Evolutionary conservation across 805 yeast genomes (phyloP).

Genomic region (Zygotorulaspora florentina): DNA sequence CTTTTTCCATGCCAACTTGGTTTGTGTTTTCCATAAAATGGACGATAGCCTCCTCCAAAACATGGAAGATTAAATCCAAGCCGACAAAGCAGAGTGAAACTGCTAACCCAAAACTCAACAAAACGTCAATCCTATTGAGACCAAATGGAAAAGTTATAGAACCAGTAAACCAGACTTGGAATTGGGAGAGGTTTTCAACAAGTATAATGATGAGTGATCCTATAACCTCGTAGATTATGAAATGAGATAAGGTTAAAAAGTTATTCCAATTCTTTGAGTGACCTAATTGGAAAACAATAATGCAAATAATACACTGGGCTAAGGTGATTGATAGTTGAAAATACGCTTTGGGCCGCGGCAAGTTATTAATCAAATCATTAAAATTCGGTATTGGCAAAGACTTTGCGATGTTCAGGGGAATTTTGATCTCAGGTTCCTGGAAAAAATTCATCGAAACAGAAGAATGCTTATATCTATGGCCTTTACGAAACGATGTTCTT

Average conservation of each 20-base stretch:
- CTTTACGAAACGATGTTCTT: slow-evolving; percentile 73
- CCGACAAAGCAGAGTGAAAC: slow-evolving; percentile 88
- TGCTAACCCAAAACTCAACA: slow-evolving; percentile 81
- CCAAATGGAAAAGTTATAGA: slow-evolving; percentile 90
- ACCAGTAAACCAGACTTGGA: slow-evolving; percentile 84
- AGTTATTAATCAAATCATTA: slow-evolving; percentile 57
- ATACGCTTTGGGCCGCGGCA: slow-evolving; percentile 52
- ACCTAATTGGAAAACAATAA: slow-evolving; percentile 57
- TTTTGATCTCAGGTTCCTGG: slow-evolving; percentile 80
- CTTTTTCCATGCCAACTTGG: slow-evolving; percentile 11
- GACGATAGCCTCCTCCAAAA: slow-evolving; percentile 67
- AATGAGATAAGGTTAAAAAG: slow-evolving; percentile 75
- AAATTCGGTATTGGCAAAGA: slow-evolving; percentile 45
- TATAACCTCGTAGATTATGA: slow-evolving; percentile 80
- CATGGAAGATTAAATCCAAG: slow-evolving; percentile 79
- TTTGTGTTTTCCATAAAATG: slow-evolving; percentile 31
- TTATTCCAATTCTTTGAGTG: slow-evolving; percentile 53
- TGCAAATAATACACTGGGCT: slow-evolving; percentile 52
- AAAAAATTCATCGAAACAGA: slow-evolving; percentile 94
- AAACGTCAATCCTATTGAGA: slow-evolving; percentile 81
- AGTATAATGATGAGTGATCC: slow-evolving; percentile 65
- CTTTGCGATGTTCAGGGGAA: slow-evolving; percentile 75
- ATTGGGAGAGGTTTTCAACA: slow-evolving; percentile 82
- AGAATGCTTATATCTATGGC: slow-evolving; percentile 93
- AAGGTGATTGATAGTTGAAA: slow-evolving; percentile 55